Evolutionary conservation across 257 asterid species (phyloP), one percentile per base, ranked within the genome.

Genomic region (Buddleja alternifolia): DNA sequence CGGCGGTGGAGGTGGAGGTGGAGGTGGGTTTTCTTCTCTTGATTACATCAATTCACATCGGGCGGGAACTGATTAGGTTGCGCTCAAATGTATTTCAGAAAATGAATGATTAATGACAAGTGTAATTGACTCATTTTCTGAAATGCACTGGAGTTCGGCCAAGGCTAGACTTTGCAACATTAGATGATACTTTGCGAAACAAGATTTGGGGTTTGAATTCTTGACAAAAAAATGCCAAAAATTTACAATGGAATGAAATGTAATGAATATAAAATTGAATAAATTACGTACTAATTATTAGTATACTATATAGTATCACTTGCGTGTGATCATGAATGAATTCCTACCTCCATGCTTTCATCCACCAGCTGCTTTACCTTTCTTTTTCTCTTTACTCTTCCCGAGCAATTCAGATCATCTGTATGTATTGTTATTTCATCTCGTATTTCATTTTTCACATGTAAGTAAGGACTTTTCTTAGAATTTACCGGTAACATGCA

Each of bases 341-440:
- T 37, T 19, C 15, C 40, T 55, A 41, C 15, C n/a, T 56, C 47
- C 50, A 8, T 39, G 41, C 19, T 8, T 48, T 15, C 29, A 60
- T 19, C 60, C 37, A 48, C 73, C 45, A 24, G 62, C 40, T 1
- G 24, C 72, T 63, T 63, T 74, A 62, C 67, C 48, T 77, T 71
- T 58, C 41, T 36, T 69, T 69, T 69, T 53, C 40, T 32, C 40
- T n/a, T 44, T 23, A 75, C 84, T 73, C 80, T 78, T 75, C 2
- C 45, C 2, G 59, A 70, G 84, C 78, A 78, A 78, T 71, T 57
- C 73, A 50, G 0, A 15, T 50, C 25, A 3, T 15, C 24, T 23
- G 1, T 29, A 1, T 29, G 2, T 29, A 1, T 29, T 29, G 3
- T 29, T 29, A 1, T 29, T 29, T 29, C 5, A 1, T 29, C 34